Evolutionary conservation across 2,329 filamentous ascomycete species (phyloP).

Genomic region (Dactylonectria estremocensis): DNA sequence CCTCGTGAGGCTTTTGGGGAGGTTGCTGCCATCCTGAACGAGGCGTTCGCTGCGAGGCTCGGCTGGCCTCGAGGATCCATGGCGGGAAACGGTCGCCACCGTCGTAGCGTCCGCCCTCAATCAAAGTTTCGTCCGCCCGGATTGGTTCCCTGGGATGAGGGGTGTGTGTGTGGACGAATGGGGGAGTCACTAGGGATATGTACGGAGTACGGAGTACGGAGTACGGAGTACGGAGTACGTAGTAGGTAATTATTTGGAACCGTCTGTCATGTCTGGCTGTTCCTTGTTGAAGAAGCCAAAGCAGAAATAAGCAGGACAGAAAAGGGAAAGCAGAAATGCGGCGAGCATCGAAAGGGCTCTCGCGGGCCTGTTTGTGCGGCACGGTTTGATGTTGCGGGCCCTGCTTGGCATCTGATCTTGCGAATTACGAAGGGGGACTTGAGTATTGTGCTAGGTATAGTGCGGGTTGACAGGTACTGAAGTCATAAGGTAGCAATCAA

Average conservation of each 20-base stretch:
- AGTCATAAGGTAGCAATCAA: too few relatives aligned
- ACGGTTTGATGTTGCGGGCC: slow-evolving; percentile 19
- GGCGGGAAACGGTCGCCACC: slow-evolving; percentile 46
- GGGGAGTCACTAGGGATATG: neutral
- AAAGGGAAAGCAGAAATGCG: too few relatives aligned
- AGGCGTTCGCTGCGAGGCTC: neutral
- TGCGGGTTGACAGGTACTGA: too few relatives aligned
- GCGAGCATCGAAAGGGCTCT: too few relatives aligned
- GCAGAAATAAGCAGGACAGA: neutral
- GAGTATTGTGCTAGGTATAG: neutral
- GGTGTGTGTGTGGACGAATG: neutral
- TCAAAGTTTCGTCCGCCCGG: slow-evolving; percentile 40
- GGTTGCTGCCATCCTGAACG: neutral
- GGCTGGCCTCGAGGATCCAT: slow-evolving; percentile 1
- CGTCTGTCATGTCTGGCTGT: too few relatives aligned
- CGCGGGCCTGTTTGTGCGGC: slow-evolving; percentile 27
- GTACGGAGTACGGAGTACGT: too few relatives aligned
- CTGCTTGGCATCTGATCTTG: slow-evolving; percentile 50
- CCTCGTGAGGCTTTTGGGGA: neutral
- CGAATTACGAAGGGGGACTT: neutral
- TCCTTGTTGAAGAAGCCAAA: neutral
- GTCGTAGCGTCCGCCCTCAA: slow-evolving; percentile 43
- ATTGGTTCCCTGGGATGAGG: slow-evolving; percentile 12
- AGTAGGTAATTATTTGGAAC: too few relatives aligned
- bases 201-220: too few relatives aligned